phyloP scores from a whole-genome alignment of 225 moss, liverwort and hornwort genomes.

The Physcomitrium patens region DNA sequence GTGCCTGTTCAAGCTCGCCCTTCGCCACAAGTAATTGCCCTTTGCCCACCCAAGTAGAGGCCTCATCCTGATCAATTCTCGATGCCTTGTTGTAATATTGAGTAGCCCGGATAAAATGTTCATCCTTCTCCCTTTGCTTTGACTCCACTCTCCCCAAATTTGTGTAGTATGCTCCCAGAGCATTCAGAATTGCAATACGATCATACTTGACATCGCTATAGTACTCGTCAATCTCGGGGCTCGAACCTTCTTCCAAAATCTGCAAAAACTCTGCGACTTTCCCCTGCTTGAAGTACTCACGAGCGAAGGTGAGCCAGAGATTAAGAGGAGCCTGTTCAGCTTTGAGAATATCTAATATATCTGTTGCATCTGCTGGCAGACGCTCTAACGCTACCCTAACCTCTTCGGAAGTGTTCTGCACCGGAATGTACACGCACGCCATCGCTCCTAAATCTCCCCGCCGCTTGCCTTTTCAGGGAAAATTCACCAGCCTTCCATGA shows the following conservation, averaged over 20 bases:
- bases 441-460: conserved; percentile 31
- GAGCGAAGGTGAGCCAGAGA: conserved; percentile 95
- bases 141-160: conserved; percentile 90
- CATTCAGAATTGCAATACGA: conserved; percentile 94
- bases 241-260: conserved; percentile 93
- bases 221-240: conserved; percentile 97
- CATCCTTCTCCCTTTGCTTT: conserved; percentile 95
- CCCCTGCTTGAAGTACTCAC: conserved; percentile 96
- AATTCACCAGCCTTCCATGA: too few relatives aligned
- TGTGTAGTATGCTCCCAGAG: conserved; percentile 94
- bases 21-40: conserved; percentile 95
- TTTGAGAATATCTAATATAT: conserved; percentile 94
- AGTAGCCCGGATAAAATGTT: conserved; percentile 90
- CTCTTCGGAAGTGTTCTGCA: conserved; percentile 96
- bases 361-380: conserved; percentile 90
- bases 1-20: conserved; percentile 94
- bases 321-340: conserved; percentile 96
- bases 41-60: conserved; percentile 98
- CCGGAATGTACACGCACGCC: conserved; percentile 97
- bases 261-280: conserved; percentile 87
- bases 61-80: conserved; percentile 96
- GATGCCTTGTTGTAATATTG: conserved; percentile 97
- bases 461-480: too few relatives aligned
- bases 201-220: conserved; percentile 97
- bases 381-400: conserved; percentile 92